Percentiles rank a stretch among this genome's conserved stretches.
Conservation (phyloP, 768 basidiomycete genomes). For the Tylopilus felleus region DNA sequence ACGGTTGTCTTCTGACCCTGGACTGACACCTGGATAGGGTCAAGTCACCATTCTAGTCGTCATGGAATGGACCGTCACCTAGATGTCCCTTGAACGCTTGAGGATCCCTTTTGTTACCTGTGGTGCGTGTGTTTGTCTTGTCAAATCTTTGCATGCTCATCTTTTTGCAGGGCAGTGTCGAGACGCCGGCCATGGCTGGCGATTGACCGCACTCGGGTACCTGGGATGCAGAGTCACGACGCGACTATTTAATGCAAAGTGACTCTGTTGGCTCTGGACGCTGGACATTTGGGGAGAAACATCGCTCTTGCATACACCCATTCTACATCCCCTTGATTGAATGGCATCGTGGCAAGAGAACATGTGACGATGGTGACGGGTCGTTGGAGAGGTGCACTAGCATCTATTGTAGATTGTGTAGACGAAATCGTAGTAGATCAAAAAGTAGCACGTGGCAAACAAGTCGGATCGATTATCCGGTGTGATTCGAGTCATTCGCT, state of each 20-base stretch:
- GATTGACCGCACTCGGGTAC: constrained; percentile 1
- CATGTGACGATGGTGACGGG: not conserved
- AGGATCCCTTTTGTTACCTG: not conserved
- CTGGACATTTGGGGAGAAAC: not conserved
- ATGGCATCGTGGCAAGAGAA: not conserved
- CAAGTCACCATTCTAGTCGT: not conserved
- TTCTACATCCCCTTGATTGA: constrained; percentile 1
- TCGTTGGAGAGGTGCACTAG: not conserved
- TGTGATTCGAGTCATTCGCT: not conserved
- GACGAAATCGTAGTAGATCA: too few relatives aligned
- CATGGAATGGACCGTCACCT: not conserved
- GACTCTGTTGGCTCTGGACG: not conserved
- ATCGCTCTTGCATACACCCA: not conserved
- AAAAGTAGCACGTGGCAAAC: not conserved
- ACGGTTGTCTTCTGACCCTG: not conserved
- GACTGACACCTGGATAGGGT: not conserved
- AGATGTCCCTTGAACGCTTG: constrained; percentile 1
- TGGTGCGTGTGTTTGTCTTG: not conserved
- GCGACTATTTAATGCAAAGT: not conserved
- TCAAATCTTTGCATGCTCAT: not conserved
- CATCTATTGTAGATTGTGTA: too few relatives aligned
- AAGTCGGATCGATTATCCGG: not conserved
- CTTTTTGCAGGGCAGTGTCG: not conserved
- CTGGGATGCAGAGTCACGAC: not conserved
- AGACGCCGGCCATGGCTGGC: constrained; percentile 14